Percentiles rank a stretch among this genome's conserved stretches.
phyloP scores from a whole-genome alignment of 208 protist species.

The Leishmania tarentolae region DNA sequence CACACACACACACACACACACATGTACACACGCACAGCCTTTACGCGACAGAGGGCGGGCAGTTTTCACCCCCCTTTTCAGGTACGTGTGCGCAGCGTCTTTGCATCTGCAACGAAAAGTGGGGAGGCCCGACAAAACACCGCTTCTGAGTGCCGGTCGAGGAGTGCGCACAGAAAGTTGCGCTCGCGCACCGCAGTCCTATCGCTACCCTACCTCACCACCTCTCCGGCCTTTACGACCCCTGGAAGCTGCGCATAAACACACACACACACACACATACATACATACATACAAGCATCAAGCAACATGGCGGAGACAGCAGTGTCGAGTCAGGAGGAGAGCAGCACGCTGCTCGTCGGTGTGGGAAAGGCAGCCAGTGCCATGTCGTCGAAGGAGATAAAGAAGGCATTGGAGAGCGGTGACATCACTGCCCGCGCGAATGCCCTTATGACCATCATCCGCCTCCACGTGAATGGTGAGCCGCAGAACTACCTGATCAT shows the following conservation, averaged over 20 bases:
- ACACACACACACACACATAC: not conserved
- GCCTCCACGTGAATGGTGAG: conserved; percentile 96
- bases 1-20: too few species aligned
- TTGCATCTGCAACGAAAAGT: not conserved
- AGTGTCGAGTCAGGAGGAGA: conserved; percentile 63
- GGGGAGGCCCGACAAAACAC: not conserved
- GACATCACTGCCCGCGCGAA: conserved; percentile 75
- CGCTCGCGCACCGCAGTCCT: not conserved
- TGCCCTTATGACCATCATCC: conserved; percentile 94
- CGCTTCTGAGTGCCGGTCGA: not conserved
- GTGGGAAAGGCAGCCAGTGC: conserved; percentile 30
- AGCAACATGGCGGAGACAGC: conserved; percentile 16
- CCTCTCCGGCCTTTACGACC: not conserved
- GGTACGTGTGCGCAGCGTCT: not conserved
- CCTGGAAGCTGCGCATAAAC: not conserved
- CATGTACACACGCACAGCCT: not conserved
- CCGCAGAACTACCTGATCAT: conserved; percentile 97
- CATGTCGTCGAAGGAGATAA: conserved; percentile 84
- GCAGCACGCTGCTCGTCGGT: conserved; percentile 74
- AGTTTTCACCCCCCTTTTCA: not conserved
- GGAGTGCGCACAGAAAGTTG: not conserved
- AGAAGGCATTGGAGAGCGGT: conserved; percentile 89
- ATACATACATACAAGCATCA: conserved; percentile 4
- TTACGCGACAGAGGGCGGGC: not conserved
- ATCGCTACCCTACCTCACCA: not conserved